Conservation (phyloP, 108 stramenopile genomes). For the Parietichytrium sp. region DNA sequence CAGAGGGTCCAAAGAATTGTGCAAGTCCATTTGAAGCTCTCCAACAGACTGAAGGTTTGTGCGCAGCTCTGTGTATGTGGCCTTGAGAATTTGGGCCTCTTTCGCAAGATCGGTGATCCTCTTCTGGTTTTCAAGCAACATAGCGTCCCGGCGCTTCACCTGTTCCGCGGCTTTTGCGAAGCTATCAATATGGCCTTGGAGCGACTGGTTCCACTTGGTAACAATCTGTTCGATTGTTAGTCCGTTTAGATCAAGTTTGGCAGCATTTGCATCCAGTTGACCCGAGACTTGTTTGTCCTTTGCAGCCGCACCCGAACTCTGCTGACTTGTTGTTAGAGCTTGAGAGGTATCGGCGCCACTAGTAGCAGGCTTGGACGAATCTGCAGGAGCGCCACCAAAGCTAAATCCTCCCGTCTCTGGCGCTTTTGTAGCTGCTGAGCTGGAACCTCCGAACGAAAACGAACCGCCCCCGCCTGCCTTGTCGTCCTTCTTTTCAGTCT, state of each 20-base stretch:
- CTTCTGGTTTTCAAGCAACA: slow-evolving; percentile 26
- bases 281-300: not conserved
- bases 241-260: slow-evolving; percentile 11
- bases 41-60: not conserved
- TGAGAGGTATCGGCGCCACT: not conserved
- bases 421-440: not conserved
- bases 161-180: slow-evolving; percentile 26
- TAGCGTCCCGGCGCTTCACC: slow-evolving; percentile 16
- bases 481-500: too few relatives aligned
- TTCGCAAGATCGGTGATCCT: slow-evolving; percentile 35
- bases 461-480: too few relatives aligned
- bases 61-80: not conserved
- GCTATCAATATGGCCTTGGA: slow-evolving; percentile 12
- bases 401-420: not conserved
- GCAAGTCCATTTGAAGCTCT: slow-evolving; percentile 20
- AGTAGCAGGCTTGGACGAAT: not conserved
- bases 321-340: not conserved
- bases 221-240: slow-evolving; percentile 13
- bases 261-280: not conserved
- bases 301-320: not conserved
- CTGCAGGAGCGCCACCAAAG: not conserved
- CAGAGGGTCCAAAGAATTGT: not conserved
- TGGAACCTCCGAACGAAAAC: too few relatives aligned
- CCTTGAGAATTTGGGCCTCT: slow-evolving; percentile 34
- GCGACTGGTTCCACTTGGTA: not conserved